Conservation (phyloP, 73 alveolate species). For the Durusdinium trenchii region DNA sequence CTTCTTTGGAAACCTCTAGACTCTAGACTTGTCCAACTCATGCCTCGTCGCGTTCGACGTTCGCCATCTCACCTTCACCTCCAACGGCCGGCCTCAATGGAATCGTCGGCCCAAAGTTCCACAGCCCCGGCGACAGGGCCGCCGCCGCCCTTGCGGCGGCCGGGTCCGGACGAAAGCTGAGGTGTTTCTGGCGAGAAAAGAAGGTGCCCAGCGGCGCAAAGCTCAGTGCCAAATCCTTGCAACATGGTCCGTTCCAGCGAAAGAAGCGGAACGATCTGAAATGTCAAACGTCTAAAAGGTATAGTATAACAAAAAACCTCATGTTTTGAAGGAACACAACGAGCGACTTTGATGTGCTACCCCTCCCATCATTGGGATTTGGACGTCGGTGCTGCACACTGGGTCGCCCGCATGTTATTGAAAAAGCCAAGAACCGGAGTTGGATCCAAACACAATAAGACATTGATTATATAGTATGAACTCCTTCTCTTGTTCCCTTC, state of each 20-base stretch:
- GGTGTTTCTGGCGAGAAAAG: neutral
- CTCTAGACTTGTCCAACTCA: neutral
- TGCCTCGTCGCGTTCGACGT: too few species aligned
- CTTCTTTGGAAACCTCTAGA: neutral
- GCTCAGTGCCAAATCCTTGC: slow-evolving; percentile 34
- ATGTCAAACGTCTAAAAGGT: neutral
- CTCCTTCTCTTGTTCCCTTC: neutral
- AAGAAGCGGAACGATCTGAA: neutral
- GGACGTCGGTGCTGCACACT: neutral
- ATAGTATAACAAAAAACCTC: neutral
- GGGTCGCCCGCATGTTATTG: neutral
- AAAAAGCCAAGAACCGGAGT: too few species aligned
- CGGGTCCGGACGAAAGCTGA: neutral
- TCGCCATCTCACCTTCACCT: too few species aligned
- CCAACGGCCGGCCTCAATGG: slow-evolving; percentile 68
- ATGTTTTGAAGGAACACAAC: neutral
- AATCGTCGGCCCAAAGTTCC: slow-evolving; percentile 47
- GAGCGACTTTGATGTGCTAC: neutral
- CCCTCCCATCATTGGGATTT: neutral
- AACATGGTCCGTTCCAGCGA: neutral
- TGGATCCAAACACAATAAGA: too few species aligned
- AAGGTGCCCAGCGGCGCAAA: slow-evolving; percentile 61
- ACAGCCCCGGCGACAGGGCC: neutral
- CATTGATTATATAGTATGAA: too few species aligned
- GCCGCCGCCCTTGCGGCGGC: too few species aligned